phyloP scores from a whole-genome alignment of 1,139 yeast species.

The Hyphopichia fennica region DNA sequence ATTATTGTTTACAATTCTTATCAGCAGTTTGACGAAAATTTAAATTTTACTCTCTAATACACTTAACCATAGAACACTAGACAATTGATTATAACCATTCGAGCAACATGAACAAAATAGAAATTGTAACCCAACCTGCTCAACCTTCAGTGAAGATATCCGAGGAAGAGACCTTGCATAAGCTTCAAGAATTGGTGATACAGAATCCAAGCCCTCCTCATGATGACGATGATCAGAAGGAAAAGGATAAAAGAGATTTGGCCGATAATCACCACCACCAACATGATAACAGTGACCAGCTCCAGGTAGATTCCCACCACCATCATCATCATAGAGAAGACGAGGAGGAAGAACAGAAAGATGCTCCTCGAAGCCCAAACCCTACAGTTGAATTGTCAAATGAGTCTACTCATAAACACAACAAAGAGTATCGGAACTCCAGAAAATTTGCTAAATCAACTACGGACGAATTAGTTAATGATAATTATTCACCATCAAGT shows the following conservation, averaged over 20 bases:
- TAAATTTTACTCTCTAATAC: too few relatives aligned
- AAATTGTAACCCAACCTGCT: slow-evolving; percentile 20
- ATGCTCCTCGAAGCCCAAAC: background rate
- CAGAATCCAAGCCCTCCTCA: slow-evolving; percentile 9
- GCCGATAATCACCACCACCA: slow-evolving; percentile 1
- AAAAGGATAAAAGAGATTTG: slow-evolving; percentile 4
- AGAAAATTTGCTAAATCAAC: background rate
- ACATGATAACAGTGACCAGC: background rate
- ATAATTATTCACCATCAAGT: background rate
- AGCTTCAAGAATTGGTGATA: slow-evolving; percentile 15
- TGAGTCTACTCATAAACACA: background rate
- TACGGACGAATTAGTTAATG: background rate
- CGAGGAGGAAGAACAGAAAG: background rate
- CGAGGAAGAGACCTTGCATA: slow-evolving; percentile 12
- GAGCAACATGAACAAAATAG: slow-evolving; percentile 17
- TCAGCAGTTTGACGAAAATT: too few relatives aligned
- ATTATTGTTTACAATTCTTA: too few relatives aligned
- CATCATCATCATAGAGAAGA: background rate
- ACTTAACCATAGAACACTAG: too few relatives aligned
- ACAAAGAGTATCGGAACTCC: background rate
- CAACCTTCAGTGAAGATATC: slow-evolving; percentile 4
- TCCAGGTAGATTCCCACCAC: background rate
- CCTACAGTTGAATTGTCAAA: background rate
- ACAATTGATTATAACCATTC: too few relatives aligned
- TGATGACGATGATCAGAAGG: slow-evolving; percentile 5